A percentile compares a stretch with the other conserved stretches of the same genome.
Conservation (phyloP, 306 rosid species). For the Prunus mongolica region DNA sequence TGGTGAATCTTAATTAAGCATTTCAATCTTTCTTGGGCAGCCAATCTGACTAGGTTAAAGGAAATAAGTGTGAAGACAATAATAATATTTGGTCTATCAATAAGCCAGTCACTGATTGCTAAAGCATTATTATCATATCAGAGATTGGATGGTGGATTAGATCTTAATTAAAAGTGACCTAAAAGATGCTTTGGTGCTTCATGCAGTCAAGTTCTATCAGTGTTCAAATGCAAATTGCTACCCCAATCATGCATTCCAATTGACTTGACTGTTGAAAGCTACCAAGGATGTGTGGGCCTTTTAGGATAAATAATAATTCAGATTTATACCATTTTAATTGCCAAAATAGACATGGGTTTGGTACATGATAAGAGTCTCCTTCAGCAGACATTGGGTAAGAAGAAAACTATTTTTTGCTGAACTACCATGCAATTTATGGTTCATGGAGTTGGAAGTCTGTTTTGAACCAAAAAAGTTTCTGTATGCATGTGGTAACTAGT, state of each 20-base stretch:
- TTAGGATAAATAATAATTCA: background rate
- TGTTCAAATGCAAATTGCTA: slow-evolving; percentile 9
- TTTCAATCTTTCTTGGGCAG: background rate
- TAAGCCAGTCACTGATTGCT: slow-evolving; percentile 1
- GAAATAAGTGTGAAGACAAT: background rate
- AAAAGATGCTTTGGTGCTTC: slow-evolving; percentile 10
- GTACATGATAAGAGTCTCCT: background rate
- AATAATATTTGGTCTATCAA: background rate
- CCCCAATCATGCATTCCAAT: slow-evolving; percentile 12
- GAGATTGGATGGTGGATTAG: background rate
- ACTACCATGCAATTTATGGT: no score
- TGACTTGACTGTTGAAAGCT: slow-evolving; percentile 23
- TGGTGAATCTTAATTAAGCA: slow-evolving; percentile 14
- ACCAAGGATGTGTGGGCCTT: background rate
- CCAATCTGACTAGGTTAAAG: slow-evolving; percentile 5
- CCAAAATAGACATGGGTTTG: background rate
- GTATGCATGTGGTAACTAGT: no score
- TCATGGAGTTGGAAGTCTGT: no score
- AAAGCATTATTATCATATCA: background rate
- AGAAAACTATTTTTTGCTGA: no score
- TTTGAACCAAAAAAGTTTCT: no score
- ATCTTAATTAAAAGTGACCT: slow-evolving; percentile 1
- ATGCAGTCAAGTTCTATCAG: slow-evolving; percentile 12
- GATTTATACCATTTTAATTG: background rate
- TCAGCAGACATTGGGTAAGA: no score